Evolutionary conservation across 495 filamentous ascomycete species (phyloP).

Genomic region (Aspergillus diversus): DNA sequence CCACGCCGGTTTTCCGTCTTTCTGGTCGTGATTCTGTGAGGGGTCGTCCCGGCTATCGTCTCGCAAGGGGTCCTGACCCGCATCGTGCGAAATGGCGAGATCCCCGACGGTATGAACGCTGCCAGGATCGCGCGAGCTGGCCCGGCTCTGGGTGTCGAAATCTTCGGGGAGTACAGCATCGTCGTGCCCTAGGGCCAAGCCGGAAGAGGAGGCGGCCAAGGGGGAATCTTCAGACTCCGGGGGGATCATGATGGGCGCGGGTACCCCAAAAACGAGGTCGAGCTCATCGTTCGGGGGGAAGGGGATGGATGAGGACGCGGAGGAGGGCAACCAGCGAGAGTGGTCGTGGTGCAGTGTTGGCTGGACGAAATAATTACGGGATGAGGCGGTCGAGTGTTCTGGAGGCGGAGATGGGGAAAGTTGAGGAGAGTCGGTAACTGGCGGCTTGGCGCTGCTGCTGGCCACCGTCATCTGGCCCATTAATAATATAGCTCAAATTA

Average conservation of each 20-base stretch:
- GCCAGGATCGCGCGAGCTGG: conserved; percentile 48
- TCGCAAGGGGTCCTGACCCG: conserved; percentile 26
- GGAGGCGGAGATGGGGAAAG: conserved; percentile 41
- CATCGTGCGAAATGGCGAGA: conserved; percentile 24
- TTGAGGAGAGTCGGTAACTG: conserved; percentile 32
- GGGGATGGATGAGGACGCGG: conserved; percentile 17
- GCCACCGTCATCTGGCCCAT: conserved; percentile 14
- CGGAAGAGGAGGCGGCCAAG: conserved; percentile 34
- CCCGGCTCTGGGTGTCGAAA: conserved; percentile 48
- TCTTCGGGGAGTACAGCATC: conserved; percentile 39
- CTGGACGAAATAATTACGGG: conserved; percentile 23
- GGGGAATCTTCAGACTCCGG: conserved; percentile 45
- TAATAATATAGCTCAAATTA: conserved; percentile 14
- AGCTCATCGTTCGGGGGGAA: conserved; percentile 45
- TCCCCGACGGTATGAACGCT: conserved; percentile 35
- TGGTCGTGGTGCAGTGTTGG: conserved; percentile 8
- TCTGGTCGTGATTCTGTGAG: conserved; percentile 46
- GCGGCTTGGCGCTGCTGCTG: conserved; percentile 37
- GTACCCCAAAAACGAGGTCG: conserved; percentile 43
- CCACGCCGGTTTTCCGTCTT: conserved; percentile 68
- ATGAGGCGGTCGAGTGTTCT: conserved; percentile 26
- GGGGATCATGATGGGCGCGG: conserved; percentile 50
- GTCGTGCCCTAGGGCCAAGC: conserved; percentile 35
- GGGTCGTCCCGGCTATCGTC: conserved; percentile 32
- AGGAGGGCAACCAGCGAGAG: conserved; percentile 6